These are phyloP conservation scores for Lupinus albus DNA, from an alignment of 306 rosid species.

Conservation along the genomic window DNA sequence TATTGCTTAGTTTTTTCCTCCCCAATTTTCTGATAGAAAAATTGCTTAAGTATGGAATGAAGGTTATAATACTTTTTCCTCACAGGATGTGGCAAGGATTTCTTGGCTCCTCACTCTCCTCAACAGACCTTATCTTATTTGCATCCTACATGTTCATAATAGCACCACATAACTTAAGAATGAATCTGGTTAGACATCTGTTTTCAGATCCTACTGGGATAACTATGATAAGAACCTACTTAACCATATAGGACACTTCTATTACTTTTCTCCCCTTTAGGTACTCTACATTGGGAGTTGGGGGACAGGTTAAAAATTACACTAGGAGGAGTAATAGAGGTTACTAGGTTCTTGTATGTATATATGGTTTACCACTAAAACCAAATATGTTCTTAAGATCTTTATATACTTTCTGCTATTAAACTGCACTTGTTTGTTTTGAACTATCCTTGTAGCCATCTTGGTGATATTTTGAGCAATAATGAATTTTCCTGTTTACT, in stretches of 20 bases:
- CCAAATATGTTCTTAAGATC: conserved; percentile 22
- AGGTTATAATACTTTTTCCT: conserved; percentile 32
- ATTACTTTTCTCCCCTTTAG: conserved; percentile 11
- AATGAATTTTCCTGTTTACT: not conserved
- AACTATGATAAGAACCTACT: conserved; percentile 84
- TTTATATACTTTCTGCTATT: conserved; percentile 32
- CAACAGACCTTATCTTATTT: conserved; percentile 71
- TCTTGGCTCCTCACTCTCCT: conserved; percentile 90
- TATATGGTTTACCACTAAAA: conserved; percentile 29
- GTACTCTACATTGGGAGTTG: conserved; percentile 39
- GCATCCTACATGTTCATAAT: conserved; percentile 87
- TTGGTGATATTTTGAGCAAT: not conserved
- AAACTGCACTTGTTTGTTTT: not conserved
- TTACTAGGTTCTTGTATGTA: conserved; percentile 40
- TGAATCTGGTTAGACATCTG: conserved; percentile 78
- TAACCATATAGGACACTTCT: conserved; percentile 52
- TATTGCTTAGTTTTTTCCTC: not conserved
- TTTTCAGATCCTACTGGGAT: conserved; percentile 92
- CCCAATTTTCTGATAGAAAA: not conserved
- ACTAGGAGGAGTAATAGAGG: conserved; percentile 37
- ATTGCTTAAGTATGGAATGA: conserved; percentile 13
- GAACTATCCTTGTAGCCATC: not conserved
- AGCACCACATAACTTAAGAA: conserved; percentile 90
- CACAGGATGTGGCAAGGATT: conserved; percentile 99
- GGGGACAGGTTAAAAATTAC: conserved; percentile 51